phyloP scores from a whole-genome alignment of 768 basidiomycete genomes.

The Rhodotorula graminis region DNA sequence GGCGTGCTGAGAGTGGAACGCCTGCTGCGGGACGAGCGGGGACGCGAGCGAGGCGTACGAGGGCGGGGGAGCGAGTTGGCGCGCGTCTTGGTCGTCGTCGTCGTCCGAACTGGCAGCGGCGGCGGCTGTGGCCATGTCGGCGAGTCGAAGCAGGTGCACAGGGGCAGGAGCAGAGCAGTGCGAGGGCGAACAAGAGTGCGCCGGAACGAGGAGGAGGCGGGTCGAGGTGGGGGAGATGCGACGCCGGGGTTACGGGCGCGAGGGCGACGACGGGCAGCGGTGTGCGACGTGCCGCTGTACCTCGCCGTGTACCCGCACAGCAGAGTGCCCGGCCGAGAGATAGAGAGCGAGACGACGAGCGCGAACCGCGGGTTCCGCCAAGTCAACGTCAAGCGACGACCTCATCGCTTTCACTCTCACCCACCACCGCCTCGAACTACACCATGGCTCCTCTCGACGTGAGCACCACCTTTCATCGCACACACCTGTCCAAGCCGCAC shows the following conservation, averaged over 20 bases:
- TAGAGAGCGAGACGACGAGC: background rate
- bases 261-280: too few relatives aligned
- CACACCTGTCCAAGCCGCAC: too few relatives aligned
- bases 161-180: background rate
- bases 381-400: background rate
- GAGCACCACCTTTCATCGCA: background rate
- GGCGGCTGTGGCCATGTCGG: background rate
- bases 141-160: too few relatives aligned
- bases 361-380: background rate
- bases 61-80: background rate
- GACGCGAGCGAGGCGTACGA: background rate
- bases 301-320: too few relatives aligned
- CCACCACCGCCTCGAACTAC: background rate
- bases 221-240: too few relatives aligned
- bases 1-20: background rate
- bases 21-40: background rate
- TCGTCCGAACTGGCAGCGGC: too few relatives aligned
- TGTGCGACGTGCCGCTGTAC: too few relatives aligned
- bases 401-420: background rate
- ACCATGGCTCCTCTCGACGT: constrained; percentile 21
- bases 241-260: too few relatives aligned
- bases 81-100: background rate
- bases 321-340: background rate
- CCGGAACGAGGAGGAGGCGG: too few relatives aligned
- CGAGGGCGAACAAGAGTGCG: too few relatives aligned